Base-by-base conservation (phyloP, 805 yeast species). In the Kuraishia floccosa region DNA sequence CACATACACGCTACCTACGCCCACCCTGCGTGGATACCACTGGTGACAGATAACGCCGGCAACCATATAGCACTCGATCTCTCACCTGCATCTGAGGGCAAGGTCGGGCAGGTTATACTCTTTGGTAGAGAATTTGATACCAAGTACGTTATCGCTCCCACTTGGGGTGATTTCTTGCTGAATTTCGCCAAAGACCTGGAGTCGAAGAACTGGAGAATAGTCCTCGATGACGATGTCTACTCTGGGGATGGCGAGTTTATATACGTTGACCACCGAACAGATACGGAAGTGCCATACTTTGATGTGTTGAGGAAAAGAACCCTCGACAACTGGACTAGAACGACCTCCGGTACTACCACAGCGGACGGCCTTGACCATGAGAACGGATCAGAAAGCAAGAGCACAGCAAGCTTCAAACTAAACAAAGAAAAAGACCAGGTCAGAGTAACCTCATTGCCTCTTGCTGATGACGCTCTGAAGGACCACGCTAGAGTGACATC, bases 121-220 rank as follows among this genome's bases (percentile, higher is more conserved):
- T 87, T 83, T 53, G 96, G 96, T 17, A 73, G 95, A 46, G 96
- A 86, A 34, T 85, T 76, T 49, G 96, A 86, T 56, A 72, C 80
- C 21, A 87, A 87, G 50, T 85, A 70, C 51, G 82, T 78, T 16
- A 58, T 87, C 24, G 86, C 95, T 11, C 72, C 73, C 27, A 81
- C 75, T 35, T 87, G 94, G 85, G 96, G 94, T 14, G 85, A 79
- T 43, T 87, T 87, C 50, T 52, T 87, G 28, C 57, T 81, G 28
- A 60, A 64, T 17, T 83, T 84, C 53, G 95, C 87, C 14, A 78
- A 80, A 37, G 96, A 87, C 49, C 59, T 87, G 35, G 93, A 83
- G 48, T 58, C 56, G 28, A 87, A 87, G 9, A 75, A 77, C 49
- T 80, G 81, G 72, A 68, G 63, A 25, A 56, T 83, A 30, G 69